Percentiles rank a stretch among this genome's conserved stretches.
These are phyloP conservation scores for Penicillium italicum DNA, from an alignment of 2,329 filamentous ascomycete species.

Conservation along the genomic window DNA sequence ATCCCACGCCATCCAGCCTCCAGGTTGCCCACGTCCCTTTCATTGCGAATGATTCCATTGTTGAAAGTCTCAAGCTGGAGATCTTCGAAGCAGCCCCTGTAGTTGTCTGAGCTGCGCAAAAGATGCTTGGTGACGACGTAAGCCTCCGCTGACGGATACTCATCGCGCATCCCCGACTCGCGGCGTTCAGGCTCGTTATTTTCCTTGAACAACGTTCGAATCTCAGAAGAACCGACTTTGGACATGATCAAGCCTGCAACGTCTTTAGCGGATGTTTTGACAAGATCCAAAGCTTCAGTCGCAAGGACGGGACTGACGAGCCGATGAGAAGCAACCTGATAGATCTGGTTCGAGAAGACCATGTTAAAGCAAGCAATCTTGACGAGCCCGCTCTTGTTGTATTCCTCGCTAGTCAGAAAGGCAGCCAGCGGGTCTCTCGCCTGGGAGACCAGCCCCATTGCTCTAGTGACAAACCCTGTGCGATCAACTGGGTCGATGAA, in stretches of 20 bases:
- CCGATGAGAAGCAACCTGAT: constrained; percentile 36
- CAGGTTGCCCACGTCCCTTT: constrained; percentile 29
- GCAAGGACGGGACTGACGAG: constrained; percentile 25
- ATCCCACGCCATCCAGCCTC: constrained; percentile 44
- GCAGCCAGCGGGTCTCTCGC: constrained; percentile 36
- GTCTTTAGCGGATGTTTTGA: constrained; percentile 35
- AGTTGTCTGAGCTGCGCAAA: constrained; percentile 30
- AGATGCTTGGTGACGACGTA: constrained; percentile 48
- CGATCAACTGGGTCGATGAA: constrained; percentile 57
- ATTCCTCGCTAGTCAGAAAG: constrained; percentile 14
- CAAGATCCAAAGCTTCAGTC: constrained; percentile 27
- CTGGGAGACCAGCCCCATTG: constrained; percentile 35
- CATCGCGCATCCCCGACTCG: constrained; percentile 49
- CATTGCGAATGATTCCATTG: constrained; percentile 20
- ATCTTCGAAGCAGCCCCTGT: constrained; percentile 44
- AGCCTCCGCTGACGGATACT: constrained; percentile 44
- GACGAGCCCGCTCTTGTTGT: constrained; percentile 18
- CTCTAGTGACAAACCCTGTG: constrained; percentile 42
- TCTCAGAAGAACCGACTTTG: constrained; percentile 31
- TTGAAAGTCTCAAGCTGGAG: constrained; percentile 34
- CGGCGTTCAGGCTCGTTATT: constrained; percentile 41
- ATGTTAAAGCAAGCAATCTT: constrained; percentile 32
- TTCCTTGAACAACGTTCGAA: constrained; percentile 46
- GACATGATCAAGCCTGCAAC: constrained; percentile 36
- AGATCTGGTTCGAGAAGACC: constrained; percentile 39